Conservation (phyloP, 306 rosid species). For the Quillaja saponaria region DNA sequence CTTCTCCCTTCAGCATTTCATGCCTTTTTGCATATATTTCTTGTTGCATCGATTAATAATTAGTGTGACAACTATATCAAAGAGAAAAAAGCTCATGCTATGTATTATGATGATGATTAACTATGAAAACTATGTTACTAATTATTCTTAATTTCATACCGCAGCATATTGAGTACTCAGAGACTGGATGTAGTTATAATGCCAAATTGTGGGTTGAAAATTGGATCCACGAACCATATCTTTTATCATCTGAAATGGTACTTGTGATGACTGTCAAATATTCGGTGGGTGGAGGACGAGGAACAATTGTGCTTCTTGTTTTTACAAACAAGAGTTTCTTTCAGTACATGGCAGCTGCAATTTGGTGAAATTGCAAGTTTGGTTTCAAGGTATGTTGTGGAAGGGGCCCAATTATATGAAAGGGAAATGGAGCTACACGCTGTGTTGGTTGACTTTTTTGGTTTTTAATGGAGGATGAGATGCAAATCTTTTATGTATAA, state of each 20-base stretch:
- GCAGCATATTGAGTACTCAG: constrained; percentile 14
- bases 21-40: neutral
- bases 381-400: too few species aligned
- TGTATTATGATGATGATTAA: too few species aligned
- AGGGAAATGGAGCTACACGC: too few species aligned
- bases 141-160: too few species aligned
- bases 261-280: neutral
- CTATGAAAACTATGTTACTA: too few species aligned
- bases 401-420: too few species aligned
- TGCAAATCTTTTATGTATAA: too few species aligned
- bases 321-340: neutral
- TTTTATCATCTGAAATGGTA: neutral
- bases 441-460: too few species aligned
- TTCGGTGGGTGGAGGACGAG: neutral
- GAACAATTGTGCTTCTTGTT: neutral
- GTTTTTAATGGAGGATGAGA: too few species aligned
- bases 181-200: constrained; percentile 11
- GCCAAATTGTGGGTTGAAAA: constrained; percentile 24
- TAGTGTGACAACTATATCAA: neutral
- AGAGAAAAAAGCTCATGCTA: too few species aligned
- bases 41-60: constrained; percentile 9
- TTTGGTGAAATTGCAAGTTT: neutral
- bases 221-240: constrained; percentile 6
- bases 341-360: neutral
- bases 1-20: constrained; percentile 5